A percentile compares a stretch with the other conserved stretches of the same genome.
phyloP scores from a whole-genome alignment of 345 rosid genomes.

The Litchi chinensis region DNA sequence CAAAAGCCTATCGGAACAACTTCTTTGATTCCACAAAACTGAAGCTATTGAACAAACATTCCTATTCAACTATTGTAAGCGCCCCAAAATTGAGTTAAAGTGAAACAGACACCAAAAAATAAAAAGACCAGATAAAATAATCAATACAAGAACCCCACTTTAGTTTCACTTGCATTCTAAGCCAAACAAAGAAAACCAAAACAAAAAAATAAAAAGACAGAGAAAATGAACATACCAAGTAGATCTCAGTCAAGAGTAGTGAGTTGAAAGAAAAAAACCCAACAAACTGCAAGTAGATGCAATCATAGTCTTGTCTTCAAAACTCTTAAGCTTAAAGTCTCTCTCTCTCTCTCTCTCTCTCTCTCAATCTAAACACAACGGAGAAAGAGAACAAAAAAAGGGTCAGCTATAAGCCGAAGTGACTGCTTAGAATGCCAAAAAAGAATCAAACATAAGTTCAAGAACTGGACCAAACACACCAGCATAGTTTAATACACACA shows the following conservation, averaged over 20 bases:
- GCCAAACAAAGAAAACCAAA: conserved; percentile 49
- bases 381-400: conserved; percentile 21
- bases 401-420: conserved; percentile 31
- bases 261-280: conserved; percentile 38
- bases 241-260: conserved; percentile 53
- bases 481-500: conserved; percentile 33
- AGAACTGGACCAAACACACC: conserved; percentile 29
- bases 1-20: conserved; percentile 27
- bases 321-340: conserved; percentile 41
- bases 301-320: conserved; percentile 33
- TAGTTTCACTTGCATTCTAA: conserved; percentile 78
- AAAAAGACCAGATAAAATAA: conserved; percentile 28
- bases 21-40: conserved; percentile 29
- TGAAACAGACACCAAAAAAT: conserved; percentile 25
- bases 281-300: conserved; percentile 35
- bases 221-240: conserved; percentile 52
- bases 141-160: conserved; percentile 32
- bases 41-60: conserved; percentile 35
- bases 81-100: conserved; percentile 29
- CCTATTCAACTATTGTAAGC: conserved; percentile 21
- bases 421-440: conserved; percentile 19
- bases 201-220: conserved; percentile 15
- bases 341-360: not conserved
- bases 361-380: conserved; percentile 23
- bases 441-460: conserved; percentile 33